Evolutionary conservation across 352 stramenopile species (phyloP).

Genomic region (Phytophthora nicotianae): DNA sequence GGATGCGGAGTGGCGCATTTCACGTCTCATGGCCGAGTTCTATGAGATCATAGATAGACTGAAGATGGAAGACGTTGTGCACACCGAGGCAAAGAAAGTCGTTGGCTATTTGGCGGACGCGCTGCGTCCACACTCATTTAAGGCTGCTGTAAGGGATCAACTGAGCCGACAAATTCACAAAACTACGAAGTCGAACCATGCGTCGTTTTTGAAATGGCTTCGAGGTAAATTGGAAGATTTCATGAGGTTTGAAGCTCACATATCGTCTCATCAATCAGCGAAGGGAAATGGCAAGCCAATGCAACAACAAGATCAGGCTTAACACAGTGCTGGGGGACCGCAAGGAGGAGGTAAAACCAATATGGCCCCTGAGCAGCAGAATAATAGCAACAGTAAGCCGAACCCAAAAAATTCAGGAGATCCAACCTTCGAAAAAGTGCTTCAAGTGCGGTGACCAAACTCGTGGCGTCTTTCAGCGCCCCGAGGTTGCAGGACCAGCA

Average conservation of each 20-base stretch:
- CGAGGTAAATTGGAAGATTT: slow-evolving; percentile 2
- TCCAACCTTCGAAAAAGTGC: background rate
- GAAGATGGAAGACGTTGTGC: slow-evolving; percentile 19
- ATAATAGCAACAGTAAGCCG: background rate
- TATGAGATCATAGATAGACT: no score
- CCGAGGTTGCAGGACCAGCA: background rate
- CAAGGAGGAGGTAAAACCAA: background rate
- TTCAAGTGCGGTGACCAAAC: slow-evolving; percentile 21
- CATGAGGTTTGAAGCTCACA: slow-evolving; percentile 11
- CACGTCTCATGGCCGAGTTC: slow-evolving; percentile 2
- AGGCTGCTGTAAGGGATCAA: slow-evolving; percentile 12
- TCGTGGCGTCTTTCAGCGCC: slow-evolving; percentile 13
- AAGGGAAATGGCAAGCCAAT: background rate
- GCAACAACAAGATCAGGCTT: background rate
- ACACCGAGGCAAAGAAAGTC: slow-evolving; percentile 1
- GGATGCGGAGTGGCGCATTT: no score
- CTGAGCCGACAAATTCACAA: slow-evolving; percentile 13
- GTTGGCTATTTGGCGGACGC: no score
- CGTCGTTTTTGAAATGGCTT: slow-evolving; percentile 3
- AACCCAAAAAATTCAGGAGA: background rate
- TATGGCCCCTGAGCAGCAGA: background rate
- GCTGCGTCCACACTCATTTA: no score
- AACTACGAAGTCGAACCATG: background rate
- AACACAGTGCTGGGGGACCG: background rate
- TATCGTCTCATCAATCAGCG: background rate